Percentiles rank a stretch among this genome's conserved stretches.
phyloP scores from a whole-genome alignment of 768 basidiomycete genomes.

The Solioccasus polychromus region DNA sequence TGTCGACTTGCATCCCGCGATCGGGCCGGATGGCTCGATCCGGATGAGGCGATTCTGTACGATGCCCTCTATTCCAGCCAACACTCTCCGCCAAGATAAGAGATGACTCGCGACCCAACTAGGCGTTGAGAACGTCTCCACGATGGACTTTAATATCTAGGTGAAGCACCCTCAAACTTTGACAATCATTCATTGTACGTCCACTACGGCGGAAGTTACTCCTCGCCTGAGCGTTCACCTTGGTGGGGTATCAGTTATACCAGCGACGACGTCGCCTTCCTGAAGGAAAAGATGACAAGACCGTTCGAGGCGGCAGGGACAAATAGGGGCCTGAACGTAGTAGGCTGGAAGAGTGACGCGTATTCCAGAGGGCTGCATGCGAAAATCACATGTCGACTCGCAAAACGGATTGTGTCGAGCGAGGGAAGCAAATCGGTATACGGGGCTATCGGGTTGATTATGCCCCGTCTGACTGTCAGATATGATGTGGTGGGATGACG shows the following conservation, averaged over 20 bases:
- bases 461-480: conserved; percentile 48
- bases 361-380: conserved; percentile 91
- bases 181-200: conserved; percentile 95
- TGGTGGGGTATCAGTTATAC: conserved; percentile 89
- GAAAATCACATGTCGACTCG: conserved; percentile 73
- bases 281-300: conserved; percentile 96
- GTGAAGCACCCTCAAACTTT: conserved; percentile 86
- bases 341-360: conserved; percentile 98
- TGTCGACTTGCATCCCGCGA: conserved; percentile 99
- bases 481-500: not conserved
- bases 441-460: conserved; percentile 97
- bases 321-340: conserved; percentile 90
- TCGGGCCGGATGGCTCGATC: conserved; percentile 74
- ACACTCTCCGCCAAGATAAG: conserved; percentile 79
- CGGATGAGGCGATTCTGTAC: conserved; percentile 94
- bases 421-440: conserved; percentile 84
- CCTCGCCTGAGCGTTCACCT: conserved; percentile 51
- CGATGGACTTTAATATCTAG: conserved; percentile 92
- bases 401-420: conserved; percentile 74
- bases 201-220: conserved; percentile 85
- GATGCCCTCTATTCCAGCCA: conserved; percentile 76
- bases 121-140: conserved; percentile 93
- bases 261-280: conserved; percentile 97
- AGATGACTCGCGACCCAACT: conserved; percentile 92
- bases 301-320: conserved; percentile 96